Base-by-base conservation (phyloP, 2,329 filamentous ascomycete species). In the Mycosphaerella arachidis region DNA sequence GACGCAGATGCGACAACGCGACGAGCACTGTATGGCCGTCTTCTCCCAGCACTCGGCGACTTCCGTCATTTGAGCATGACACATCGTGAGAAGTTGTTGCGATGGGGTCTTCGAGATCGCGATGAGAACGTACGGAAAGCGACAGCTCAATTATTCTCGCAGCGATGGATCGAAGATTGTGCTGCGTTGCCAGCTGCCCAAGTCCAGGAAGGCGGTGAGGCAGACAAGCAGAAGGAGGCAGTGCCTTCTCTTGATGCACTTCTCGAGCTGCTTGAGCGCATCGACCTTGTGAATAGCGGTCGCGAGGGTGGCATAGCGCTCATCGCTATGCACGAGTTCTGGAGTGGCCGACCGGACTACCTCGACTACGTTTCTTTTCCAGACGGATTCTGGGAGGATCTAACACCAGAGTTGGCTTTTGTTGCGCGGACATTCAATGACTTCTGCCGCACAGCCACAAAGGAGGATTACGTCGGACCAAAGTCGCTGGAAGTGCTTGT, bases 141-240 rank as follows among this genome's bases (percentile, higher is more conserved):
- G 8, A 90, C 94, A 3, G 91, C 90, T 7, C 88, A 90, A 50
- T 81, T 97, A 6, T 99, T 99, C 77, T 86, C 89, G 62, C 92
- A 97, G 71, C 86, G 91, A n/a, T 99, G 94, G 94, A 93, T 99
- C 62, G 93, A 97, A 71, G 91, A 97, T 71, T 97, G 92, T 68
- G 92, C 90, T 6, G 88, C 88, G 1, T 81, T 84, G 1, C 79
- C 82, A 7, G 83, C 86, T 40, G 80, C 81, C 18, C 84, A 85
- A 43, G 78, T 82, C 7, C 76, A 77, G 16, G 68, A 83, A 31
- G 82, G 82, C 52, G 81, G 67, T 82, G 79, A 80, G 51, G 75
- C 68, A 51, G 62, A 66, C 16, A 70, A 70, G 37, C 71, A 52
- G 50, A 52, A 73, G 57, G 81, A 85, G 60, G 77, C 84, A 6